These are phyloP conservation scores for Parastagonospora nodorum DNA, from an alignment of 2,329 filamentous ascomycete species.

Conservation along the genomic window DNA sequence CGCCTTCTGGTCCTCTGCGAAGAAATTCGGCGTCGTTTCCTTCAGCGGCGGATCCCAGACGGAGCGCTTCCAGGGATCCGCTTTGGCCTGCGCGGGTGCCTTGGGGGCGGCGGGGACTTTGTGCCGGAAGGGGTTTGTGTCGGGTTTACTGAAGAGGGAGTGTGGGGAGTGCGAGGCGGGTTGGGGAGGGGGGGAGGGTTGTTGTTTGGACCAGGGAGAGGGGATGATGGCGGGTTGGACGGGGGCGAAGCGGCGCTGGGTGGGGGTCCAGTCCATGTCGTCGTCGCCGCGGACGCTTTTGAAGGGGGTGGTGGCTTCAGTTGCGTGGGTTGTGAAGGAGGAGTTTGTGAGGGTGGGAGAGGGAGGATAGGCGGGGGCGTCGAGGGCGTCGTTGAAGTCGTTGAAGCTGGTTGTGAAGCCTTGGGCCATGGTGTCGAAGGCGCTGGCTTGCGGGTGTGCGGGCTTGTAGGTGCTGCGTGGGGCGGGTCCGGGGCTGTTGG, in stretches of 20 bases:
- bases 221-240: conserved; percentile 24
- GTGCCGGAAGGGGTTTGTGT: conserved; percentile 68
- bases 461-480: conserved; percentile 31
- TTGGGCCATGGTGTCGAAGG: conserved; percentile 43
- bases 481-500: conserved; percentile 21
- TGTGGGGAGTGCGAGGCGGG: conserved; percentile 11
- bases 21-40: conserved; percentile 59
- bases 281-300: conserved; percentile 47
- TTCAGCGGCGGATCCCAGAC: conserved; percentile 56
- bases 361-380: conserved; percentile 30
- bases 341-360: conserved; percentile 38
- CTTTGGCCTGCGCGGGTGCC: conserved; percentile 65
- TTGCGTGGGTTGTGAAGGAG: conserved; percentile 30
- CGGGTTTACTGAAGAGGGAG: conserved; percentile 34
- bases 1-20: conserved; percentile 45
- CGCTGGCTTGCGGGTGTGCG: conserved; percentile 29
- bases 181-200: conserved; percentile 9
- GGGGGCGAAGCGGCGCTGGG: conserved; percentile 49
- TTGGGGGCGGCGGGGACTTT: conserved; percentile 71
- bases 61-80: conserved; percentile 62
- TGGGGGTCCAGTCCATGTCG: conserved; percentile 77
- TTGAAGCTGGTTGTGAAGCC: conserved; percentile 48
- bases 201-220: conserved; percentile 17
- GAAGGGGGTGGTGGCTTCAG: conserved; percentile 32
- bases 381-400: conserved; percentile 34